These are phyloP conservation scores for Camellia granthamiana DNA, from an alignment of 148 eudicot species.

Conservation along the genomic window DNA sequence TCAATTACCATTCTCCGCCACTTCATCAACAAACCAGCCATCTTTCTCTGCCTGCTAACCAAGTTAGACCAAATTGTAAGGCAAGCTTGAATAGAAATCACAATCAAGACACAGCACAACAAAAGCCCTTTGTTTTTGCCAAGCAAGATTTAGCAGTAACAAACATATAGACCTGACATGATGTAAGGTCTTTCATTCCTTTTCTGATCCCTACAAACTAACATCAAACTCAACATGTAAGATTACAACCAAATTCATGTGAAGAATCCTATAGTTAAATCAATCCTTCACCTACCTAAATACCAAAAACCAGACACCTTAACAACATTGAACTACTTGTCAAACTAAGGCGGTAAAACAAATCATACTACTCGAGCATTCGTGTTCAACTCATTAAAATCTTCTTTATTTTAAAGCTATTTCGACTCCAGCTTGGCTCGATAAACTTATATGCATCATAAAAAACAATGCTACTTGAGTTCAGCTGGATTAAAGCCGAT, in stretches of 20 bases:
- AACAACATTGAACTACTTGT: no score
- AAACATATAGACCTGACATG: background rate
- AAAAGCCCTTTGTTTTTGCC: background rate
- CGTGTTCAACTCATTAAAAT: no score
- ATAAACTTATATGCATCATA: no score
- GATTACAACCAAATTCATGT: background rate
- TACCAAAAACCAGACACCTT: background rate
- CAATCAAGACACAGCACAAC: background rate
- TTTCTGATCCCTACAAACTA: background rate
- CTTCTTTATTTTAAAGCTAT: no score
- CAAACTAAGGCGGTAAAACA: no score
- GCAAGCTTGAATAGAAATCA: background rate
- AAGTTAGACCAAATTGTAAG: background rate
- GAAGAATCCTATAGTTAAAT: background rate
- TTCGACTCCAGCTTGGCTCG: no score
- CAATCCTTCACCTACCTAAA: constrained; percentile 1
- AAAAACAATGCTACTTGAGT: no score
- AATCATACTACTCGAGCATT: no score
- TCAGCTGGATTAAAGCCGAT: no score
- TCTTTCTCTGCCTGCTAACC: background rate
- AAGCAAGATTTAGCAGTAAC: background rate
- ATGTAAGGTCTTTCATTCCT: background rate
- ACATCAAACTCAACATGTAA: background rate
- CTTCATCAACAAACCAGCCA: background rate
- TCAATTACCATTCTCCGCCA: background rate